phyloP scores from a whole-genome alignment of 331 rosid genomes.

The Stylosanthes scabra region DNA sequence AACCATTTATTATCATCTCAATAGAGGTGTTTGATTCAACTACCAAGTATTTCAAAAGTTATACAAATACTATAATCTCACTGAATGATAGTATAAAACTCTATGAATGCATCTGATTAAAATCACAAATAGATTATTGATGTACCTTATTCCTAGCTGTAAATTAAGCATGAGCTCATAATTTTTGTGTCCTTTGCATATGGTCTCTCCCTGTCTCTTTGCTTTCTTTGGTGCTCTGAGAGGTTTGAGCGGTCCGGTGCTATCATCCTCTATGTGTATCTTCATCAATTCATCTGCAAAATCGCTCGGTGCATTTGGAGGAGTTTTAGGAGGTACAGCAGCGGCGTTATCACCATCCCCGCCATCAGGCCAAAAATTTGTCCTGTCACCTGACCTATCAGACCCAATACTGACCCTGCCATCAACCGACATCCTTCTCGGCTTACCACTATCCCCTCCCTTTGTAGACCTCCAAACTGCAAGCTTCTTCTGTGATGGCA shows the following conservation, averaged over 20 bases:
- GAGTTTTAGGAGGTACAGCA: conserved; percentile 37
- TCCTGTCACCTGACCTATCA: conserved; percentile 65
- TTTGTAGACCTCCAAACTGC: conserved; percentile 80
- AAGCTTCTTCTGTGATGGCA: conserved; percentile 87
- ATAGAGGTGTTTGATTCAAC: too few relatives aligned
- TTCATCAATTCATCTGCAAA: conserved; percentile 47
- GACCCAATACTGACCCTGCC: conserved; percentile 61
- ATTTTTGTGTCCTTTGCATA: conserved; percentile 74
- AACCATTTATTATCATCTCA: too few relatives aligned
- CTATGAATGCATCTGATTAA: too few relatives aligned
- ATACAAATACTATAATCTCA: too few relatives aligned
- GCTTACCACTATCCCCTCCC: conserved; percentile 43
- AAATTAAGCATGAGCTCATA: conserved; percentile 87
- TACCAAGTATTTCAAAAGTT: too few relatives aligned
- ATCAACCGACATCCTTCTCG: conserved; percentile 71
- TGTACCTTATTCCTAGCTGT: conserved; percentile 81
- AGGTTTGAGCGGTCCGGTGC: conserved; percentile 35
- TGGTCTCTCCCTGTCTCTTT: conserved; percentile 79
- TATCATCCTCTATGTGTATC: conserved; percentile 47
- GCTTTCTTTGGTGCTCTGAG: conserved; percentile 56
- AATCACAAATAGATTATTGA: neutral
- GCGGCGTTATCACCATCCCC: conserved; percentile 35
- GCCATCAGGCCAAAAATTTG: conserved; percentile 61
- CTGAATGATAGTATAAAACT: too few relatives aligned
- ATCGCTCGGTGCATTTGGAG: conserved; percentile 40